Base-by-base conservation (phyloP, 352 stramenopile genomes). In the Globisporangium spinosum region DNA sequence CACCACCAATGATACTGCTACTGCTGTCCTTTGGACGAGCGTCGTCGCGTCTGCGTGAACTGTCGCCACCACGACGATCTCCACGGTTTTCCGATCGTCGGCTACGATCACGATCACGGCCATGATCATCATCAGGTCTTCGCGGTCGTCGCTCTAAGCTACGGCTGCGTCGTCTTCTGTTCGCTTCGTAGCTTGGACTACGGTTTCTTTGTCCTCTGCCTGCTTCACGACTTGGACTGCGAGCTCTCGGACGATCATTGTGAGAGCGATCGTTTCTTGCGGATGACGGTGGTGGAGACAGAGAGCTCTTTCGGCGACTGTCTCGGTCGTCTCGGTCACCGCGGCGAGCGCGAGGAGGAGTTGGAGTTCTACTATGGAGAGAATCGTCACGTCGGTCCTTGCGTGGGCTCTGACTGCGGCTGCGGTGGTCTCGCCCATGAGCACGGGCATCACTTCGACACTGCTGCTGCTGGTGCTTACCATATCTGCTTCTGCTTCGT, bases 401-500 rank as follows among this genome's bases (percentile, higher is more conserved):
- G 7, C 60, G 47, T 47, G 29, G 40, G 32, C 49, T 70, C 12
- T 5, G 35, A 38, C 56, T 58, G 27, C 40, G 56, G 23, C 56
- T 67, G 23, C 53, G 51, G 8, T 43, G 15, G 23, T 25, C 3
- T 7, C 34, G 57, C 35, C 13, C 27, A 47, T 17, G 17, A 35
- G n/a, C 22, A 55, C 58, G 58, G 0, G 6, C 7, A 25, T 20
- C 58, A 25, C 35, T 55, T 35, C 10, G 20, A 49, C 45, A 25
- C 23, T 17, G 27, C 8, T 49, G 43, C 40, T 47, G 17, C 23
- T 10, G 27, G 0, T n/a, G 43, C 43, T 51, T 22, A 4, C 43
- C 49, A 4, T 62, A 51, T 59, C 29, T 61, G 35, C 34, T 67
- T 29, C 35, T 57, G 20, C 62, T 51, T 10, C 23, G n/a, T 43